Percentiles rank a stretch among this genome's conserved stretches.
phyloP scores from a whole-genome alignment of 2,329 filamentous ascomycete species.

The Penicillium paneum region DNA sequence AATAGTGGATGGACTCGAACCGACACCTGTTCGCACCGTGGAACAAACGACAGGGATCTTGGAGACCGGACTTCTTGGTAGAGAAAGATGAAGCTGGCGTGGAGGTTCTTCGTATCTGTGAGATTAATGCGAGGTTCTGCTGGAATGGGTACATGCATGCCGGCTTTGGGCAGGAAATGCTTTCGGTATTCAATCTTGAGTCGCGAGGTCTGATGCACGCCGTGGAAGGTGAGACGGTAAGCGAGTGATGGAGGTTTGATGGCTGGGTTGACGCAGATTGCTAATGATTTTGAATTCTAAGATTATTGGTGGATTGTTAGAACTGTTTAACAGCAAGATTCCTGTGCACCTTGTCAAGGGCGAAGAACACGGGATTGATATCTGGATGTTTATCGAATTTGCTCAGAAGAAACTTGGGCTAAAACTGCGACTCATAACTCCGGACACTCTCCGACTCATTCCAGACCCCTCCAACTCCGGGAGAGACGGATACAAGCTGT shows the following conservation, averaged over 20 bases:
- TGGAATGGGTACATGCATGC: slow-evolving; percentile 20
- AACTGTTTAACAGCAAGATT: slow-evolving; percentile 7
- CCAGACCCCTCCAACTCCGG: background rate
- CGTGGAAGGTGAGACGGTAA: slow-evolving; percentile 7
- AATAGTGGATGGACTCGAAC: slow-evolving; percentile 7
- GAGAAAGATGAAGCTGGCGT: background rate
- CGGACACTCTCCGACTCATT: background rate
- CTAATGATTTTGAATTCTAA: background rate
- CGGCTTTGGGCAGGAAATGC: slow-evolving; percentile 1
- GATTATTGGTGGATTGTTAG: slow-evolving; percentile 7
- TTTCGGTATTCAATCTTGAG: background rate
- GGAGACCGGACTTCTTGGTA: slow-evolving; percentile 29
- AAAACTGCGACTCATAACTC: slow-evolving; percentile 7
- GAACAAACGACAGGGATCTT: slow-evolving; percentile 17
- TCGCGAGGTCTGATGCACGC: background rate
- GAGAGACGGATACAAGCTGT: slow-evolving; percentile 4
- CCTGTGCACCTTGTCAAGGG: slow-evolving; percentile 21
- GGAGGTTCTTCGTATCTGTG: slow-evolving; percentile 18
- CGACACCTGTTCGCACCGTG: background rate
- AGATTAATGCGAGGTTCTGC: slow-evolving; percentile 28
- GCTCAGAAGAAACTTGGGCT: background rate
- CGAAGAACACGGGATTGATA: slow-evolving; percentile 15
- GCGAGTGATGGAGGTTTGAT: background rate
- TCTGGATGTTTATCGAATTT: background rate
- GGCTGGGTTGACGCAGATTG: background rate